phyloP scores from a whole-genome alignment of 805 yeast genomes.

The Jamesozyma lodderae region DNA sequence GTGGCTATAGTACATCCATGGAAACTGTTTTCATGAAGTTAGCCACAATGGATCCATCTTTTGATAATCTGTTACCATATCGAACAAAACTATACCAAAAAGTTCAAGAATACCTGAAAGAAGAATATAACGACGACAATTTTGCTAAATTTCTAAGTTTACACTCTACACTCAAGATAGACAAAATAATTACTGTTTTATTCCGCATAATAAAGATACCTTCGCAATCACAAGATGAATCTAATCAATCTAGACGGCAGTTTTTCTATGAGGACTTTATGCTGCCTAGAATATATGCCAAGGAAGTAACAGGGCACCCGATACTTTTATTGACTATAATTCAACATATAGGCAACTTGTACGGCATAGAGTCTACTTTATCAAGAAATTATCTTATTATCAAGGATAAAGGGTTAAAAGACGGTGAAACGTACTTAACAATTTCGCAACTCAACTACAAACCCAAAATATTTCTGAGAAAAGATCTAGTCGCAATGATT shows the following conservation, averaged over 20 bases:
- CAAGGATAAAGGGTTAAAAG: conserved; percentile 6
- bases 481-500: not conserved
- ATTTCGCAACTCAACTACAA: not conserved
- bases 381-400: conserved; percentile 15
- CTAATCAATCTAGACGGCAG: not conserved
- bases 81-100: not conserved
- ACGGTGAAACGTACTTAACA: not conserved
- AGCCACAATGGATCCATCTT: conserved; percentile 3
- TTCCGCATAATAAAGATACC: not conserved
- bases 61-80: conserved; percentile 1
- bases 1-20: not conserved
- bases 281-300: conserved; percentile 20
- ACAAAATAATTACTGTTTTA: not conserved
- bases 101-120: not conserved
- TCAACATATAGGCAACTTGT: conserved; percentile 13
- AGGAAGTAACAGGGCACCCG: conserved; percentile 19
- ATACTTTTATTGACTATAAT: conserved; percentile 17
- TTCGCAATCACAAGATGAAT: not conserved
- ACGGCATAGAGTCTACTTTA: conserved; percentile 10
- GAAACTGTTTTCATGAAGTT: conserved; percentile 1
- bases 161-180: not conserved
- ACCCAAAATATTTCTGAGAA: not conserved
- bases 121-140: not conserved
- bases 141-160: not conserved
- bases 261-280: conserved; percentile 17